These are phyloP conservation scores for Trichosporon inkin DNA, from an alignment of 1,284 basidiomycete species.

Conservation along the genomic window DNA sequence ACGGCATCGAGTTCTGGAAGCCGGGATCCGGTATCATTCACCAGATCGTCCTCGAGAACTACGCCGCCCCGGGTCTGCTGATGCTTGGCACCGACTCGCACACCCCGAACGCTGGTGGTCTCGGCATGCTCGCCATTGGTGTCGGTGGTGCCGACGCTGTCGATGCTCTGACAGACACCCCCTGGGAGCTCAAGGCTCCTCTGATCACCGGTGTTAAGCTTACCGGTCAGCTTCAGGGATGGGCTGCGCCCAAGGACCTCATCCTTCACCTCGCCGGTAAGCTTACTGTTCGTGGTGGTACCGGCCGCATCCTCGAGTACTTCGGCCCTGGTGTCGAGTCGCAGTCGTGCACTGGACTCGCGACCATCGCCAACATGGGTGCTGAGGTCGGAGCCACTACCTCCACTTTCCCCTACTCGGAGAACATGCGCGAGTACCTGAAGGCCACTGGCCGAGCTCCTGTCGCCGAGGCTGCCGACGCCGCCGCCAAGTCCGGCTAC, in stretches of 20 bases:
- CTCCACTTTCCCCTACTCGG: slow-evolving; percentile 92
- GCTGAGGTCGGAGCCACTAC: slow-evolving; percentile 99
- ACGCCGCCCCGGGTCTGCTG: slow-evolving; percentile 68
- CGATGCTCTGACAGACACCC: slow-evolving; percentile 95
- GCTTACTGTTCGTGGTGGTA: slow-evolving; percentile 92
- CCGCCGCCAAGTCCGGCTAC: slow-evolving; percentile 73
- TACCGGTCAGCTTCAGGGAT: slow-evolving; percentile 80
- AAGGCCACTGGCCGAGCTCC: slow-evolving; percentile 83
- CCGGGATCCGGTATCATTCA: slow-evolving; percentile 89
- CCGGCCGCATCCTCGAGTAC: slow-evolving; percentile 94
- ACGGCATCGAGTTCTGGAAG: slow-evolving; percentile 85
- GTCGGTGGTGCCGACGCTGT: slow-evolving; percentile 99
- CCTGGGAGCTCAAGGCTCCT: slow-evolving; percentile 97
- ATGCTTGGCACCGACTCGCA: slow-evolving; percentile 78
- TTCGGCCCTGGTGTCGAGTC: slow-evolving; percentile 88
- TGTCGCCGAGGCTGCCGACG: slow-evolving; percentile 81
- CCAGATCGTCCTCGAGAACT: slow-evolving; percentile 98
- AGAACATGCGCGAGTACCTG: slow-evolving; percentile 84
- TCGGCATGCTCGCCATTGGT: slow-evolving; percentile 97
- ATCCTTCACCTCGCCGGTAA: slow-evolving; percentile 92
- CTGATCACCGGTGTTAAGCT: slow-evolving; percentile 85
- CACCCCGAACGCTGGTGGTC: slow-evolving; percentile 95
- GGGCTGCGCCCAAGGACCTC: slow-evolving; percentile 95
- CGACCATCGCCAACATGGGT: slow-evolving; percentile 97
- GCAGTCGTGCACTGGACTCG: slow-evolving; percentile 92